Conservation (phyloP, 129 eudicot genomes). For the Erigeron canadensis region DNA sequence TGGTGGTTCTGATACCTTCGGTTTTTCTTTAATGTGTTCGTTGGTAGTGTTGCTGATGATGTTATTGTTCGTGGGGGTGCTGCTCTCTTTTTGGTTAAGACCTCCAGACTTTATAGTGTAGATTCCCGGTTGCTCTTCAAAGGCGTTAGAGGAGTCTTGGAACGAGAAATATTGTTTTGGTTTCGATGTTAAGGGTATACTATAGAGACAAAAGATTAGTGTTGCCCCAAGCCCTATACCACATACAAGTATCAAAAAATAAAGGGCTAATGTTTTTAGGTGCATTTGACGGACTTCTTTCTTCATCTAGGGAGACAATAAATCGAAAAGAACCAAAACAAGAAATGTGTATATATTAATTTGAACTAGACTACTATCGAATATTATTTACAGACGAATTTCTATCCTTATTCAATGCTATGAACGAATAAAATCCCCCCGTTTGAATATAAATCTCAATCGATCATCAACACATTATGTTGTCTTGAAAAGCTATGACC, state of each 20-base stretch:
- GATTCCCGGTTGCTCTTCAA: conserved; percentile 1
- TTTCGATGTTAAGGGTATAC: conserved; percentile 30
- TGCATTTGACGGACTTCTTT: conserved; percentile 32
- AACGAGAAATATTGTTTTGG: conserved; percentile 29
- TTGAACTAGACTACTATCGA: neutral
- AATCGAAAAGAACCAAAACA: neutral
- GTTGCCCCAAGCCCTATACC: conserved; percentile 63
- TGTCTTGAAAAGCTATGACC: neutral
- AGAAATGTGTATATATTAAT: conserved; percentile 7
- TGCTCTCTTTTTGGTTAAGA: conserved; percentile 19
- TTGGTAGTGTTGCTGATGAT: conserved; percentile 17
- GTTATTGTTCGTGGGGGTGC: conserved; percentile 16
- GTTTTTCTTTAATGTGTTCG: conserved; percentile 17
- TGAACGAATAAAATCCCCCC: neutral
- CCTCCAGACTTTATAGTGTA: conserved; percentile 19
- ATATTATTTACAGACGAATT: conserved; percentile 2
- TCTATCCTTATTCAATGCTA: conserved; percentile 7
- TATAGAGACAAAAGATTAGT: conserved; percentile 42
- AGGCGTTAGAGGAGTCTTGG: conserved; percentile 4
- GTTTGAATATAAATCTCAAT: conserved; percentile 6
- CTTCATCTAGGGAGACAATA: conserved; percentile 40
- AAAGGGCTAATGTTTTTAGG: conserved; percentile 42
- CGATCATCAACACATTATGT: conserved; percentile 8
- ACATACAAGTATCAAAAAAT: conserved; percentile 55
- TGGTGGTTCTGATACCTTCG: conserved; percentile 33